phyloP scores from a whole-genome alignment of 2,329 filamentous ascomycete species.

The Didymella sp. region DNA sequence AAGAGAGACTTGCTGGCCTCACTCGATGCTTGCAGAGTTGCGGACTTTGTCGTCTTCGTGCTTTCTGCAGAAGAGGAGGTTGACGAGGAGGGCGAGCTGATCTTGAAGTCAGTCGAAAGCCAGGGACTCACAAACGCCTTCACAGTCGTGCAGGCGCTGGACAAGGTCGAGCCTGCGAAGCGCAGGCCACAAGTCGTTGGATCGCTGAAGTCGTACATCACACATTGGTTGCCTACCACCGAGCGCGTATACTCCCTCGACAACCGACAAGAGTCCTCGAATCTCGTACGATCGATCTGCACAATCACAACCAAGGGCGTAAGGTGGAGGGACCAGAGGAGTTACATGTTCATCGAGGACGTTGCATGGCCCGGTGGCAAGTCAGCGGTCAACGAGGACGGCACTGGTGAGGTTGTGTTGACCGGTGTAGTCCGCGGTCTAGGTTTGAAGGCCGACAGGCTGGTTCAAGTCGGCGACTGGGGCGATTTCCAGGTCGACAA shows the following conservation, averaged over 20 bases:
- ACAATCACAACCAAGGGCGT: conserved; percentile 92
- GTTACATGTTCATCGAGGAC: conserved; percentile 92
- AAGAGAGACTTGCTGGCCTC: conserved; percentile 76
- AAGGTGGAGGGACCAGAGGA: conserved; percentile 92
- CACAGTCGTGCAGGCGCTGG: conserved; percentile 80
- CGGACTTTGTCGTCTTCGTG: conserved; percentile 89
- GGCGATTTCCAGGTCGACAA: conserved; percentile 92
- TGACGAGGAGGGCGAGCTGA: conserved; percentile 81
- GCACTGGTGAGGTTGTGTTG: conserved; percentile 68
- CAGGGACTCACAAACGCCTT: conserved; percentile 95
- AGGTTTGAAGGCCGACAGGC: conserved; percentile 84
- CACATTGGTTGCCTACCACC: conserved; percentile 90
- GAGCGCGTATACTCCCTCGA: conserved; percentile 92
- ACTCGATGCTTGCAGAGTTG: conserved; percentile 83
- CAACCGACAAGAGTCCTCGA: conserved; percentile 87
- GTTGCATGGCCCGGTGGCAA: conserved; percentile 70
- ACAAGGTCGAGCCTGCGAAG: conserved; percentile 80
- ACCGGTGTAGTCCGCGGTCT: conserved; percentile 87
- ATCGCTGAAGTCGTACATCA: conserved; percentile 90
- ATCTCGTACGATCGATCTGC: conserved; percentile 88
- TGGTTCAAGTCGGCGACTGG: conserved; percentile 93
- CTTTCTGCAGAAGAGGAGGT: conserved; percentile 84
- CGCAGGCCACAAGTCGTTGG: conserved; percentile 75
- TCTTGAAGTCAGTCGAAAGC: conserved; percentile 85
- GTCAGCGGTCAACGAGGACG: conserved; percentile 54